These are phyloP conservation scores for Penicillium psychrofluorescens DNA, from an alignment of 495 filamentous ascomycete genomes.

Conservation along the genomic window DNA sequence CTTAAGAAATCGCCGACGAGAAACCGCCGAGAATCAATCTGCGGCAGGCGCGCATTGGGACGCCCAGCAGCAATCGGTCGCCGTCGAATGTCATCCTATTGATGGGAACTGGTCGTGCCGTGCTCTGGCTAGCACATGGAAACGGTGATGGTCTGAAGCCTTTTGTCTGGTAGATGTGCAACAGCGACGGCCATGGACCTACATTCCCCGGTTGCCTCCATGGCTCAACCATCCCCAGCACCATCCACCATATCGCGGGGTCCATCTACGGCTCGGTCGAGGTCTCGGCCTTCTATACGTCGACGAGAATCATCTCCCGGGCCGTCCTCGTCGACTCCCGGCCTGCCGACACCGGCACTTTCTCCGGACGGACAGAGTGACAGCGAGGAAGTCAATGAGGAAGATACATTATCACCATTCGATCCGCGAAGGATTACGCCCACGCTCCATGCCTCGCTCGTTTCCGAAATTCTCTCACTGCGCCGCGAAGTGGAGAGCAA, in stretches of 20 bases:
- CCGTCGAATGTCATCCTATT: conserved; percentile 1
- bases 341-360: conserved; percentile 40
- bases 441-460: conserved; percentile 87
- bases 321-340: conserved; percentile 56
- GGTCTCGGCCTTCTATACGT: conserved; percentile 45
- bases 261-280: conserved; percentile 37
- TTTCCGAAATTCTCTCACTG: conserved; percentile 85
- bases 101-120: conserved; percentile 14
- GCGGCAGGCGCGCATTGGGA: too few relatives aligned
- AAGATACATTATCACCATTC: conserved; percentile 70
- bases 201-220: conserved; percentile 14
- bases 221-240: conserved; percentile 48
- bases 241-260: conserved; percentile 61
- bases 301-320: conserved; percentile 55
- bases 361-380: conserved; percentile 36
- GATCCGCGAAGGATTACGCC: conserved; percentile 92
- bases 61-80: conserved; percentile 1
- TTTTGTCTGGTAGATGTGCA: conserved; percentile 2
- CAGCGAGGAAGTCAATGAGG: conserved; percentile 51
- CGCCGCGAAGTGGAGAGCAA: conserved; percentile 86
- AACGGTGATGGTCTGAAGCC: conserved; percentile 14
- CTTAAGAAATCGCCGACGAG: background rate
- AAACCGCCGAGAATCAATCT: background rate
- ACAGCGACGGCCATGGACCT: conserved; percentile 23
- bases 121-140: conserved; percentile 25